Evolutionary conservation across 2,329 filamentous ascomycete genomes (phyloP), one percentile per base, ranked within the genome.

Genomic region (Pseudovirgaria hyperparasitica): DNA sequence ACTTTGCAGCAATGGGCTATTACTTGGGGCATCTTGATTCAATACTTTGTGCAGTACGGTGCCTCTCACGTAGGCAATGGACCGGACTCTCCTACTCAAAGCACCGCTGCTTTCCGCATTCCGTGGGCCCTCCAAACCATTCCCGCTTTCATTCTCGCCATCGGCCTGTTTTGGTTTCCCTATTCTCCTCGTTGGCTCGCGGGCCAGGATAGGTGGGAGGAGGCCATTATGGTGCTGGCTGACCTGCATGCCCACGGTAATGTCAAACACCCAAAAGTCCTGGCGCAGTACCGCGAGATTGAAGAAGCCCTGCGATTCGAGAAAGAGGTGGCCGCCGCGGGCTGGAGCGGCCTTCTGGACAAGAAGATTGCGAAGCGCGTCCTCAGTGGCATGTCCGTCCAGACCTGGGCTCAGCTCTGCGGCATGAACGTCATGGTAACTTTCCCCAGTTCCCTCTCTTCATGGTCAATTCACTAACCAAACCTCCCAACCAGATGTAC

Each of bases 121-220:
- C 69, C 72, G 3, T 76, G 70, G 70, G 70, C 61, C 16, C 43
- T 76, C 4, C 72, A 76, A 49, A 66, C 67, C 7, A 26, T 33
- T 7, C 31, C 31, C 9, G 31, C 28, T 24, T 23, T 27, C 10
- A 13, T 60, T 4, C 45, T 61, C 6, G 50, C 76, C 22, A 34
- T 61, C 10, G 31, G 31, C 11, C 52, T 72, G 6, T 61, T 69
- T 42, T 72, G 74, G 49, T 65, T 75, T 38, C 69, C 66, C 2
- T 65, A 65, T 38, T 73, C 60, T 25, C 75, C 76, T 1, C 62
- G 75, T 18, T 79, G 73, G 73, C 55, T 79, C 4, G 73, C 74
- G 5, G 61, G 63, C 9, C 61, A 71, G 34, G 72, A 71, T 31
- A 60, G 67, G 1, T 72, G 71, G 57, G 70, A 76, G 14, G 63